A percentile compares a stretch with the other conserved stretches of the same genome.
Evolutionary conservation across 805 yeast genomes (phyloP).

Genomic region (Yarrowia hollandica): DNA sequence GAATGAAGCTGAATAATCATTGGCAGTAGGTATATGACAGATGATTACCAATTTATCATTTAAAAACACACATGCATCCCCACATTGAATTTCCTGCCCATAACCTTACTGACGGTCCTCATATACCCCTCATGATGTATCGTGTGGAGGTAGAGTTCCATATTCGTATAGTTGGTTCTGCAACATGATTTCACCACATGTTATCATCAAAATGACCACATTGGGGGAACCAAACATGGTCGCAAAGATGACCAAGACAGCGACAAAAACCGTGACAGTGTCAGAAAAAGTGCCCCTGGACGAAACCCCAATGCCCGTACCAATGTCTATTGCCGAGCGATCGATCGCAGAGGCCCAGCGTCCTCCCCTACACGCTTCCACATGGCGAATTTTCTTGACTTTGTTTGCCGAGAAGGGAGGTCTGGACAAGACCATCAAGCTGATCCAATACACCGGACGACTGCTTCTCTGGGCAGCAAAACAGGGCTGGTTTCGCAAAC

Average conservation of each 20-base stretch:
- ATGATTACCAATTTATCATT: too few species aligned
- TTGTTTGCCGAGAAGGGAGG: conserved; percentile 19
- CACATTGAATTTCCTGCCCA: too few species aligned
- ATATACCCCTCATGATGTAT: neutral
- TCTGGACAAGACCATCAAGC: conserved; percentile 35
- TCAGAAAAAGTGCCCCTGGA: neutral
- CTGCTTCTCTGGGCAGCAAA: conserved; percentile 34
- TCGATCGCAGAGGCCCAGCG: neutral
- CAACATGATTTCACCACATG: neutral
- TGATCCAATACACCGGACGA: conserved; percentile 38
- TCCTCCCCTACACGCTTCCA: neutral
- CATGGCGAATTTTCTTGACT: conserved; percentile 9
- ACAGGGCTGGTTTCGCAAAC: neutral
- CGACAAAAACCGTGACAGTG: neutral
- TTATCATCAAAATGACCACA: neutral
- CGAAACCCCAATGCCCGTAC: neutral
- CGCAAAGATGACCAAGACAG: neutral
- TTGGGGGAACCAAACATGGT: conserved; percentile 24
- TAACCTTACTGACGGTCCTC: too few species aligned
- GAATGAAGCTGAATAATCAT: neutral
- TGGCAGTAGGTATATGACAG: too few species aligned
- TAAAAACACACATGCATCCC: too few species aligned
- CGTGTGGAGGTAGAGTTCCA: neutral
- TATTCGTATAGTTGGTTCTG: too few species aligned
- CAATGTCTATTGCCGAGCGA: conserved; percentile 5